Evolutionary conservation across 345 rosid species (phyloP).

Genomic region (Citrus reticulata): DNA sequence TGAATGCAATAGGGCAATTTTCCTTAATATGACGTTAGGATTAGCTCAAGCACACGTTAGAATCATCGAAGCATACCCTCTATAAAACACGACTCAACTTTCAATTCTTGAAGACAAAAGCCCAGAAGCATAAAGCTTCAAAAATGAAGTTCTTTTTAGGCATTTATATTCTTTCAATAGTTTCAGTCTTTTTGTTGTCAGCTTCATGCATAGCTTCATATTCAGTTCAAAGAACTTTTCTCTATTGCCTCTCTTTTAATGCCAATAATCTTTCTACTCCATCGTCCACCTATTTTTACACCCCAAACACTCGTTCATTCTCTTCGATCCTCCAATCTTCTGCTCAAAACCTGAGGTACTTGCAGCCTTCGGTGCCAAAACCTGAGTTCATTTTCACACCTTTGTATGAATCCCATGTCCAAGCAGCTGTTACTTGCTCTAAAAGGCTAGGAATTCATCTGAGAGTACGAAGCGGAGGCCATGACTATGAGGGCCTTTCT

Average conservation of each 20-base stretch:
- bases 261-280: background rate
- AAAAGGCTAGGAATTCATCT: constrained; percentile 20
- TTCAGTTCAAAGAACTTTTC: background rate
- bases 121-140: background rate
- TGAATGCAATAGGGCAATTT: background rate
- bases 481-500: constrained; percentile 33
- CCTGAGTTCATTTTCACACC: constrained; percentile 27
- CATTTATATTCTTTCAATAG: background rate
- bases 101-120: background rate
- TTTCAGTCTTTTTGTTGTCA: background rate
- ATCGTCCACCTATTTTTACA: background rate
- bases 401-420: constrained; percentile 18
- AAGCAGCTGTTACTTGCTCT: constrained; percentile 24
- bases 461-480: constrained; percentile 35
- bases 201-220: background rate
- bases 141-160: constrained; percentile 1
- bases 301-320: background rate
- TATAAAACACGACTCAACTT: background rate
- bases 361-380: constrained; percentile 8
- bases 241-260: background rate
- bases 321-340: background rate
- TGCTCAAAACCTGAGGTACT: constrained; percentile 13
- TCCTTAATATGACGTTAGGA: background rate
- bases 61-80: background rate
- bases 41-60: background rate